Evolutionary conservation across 2,329 filamentous ascomycete genomes (phyloP).

Genomic region (Incumbomyces lentus): DNA sequence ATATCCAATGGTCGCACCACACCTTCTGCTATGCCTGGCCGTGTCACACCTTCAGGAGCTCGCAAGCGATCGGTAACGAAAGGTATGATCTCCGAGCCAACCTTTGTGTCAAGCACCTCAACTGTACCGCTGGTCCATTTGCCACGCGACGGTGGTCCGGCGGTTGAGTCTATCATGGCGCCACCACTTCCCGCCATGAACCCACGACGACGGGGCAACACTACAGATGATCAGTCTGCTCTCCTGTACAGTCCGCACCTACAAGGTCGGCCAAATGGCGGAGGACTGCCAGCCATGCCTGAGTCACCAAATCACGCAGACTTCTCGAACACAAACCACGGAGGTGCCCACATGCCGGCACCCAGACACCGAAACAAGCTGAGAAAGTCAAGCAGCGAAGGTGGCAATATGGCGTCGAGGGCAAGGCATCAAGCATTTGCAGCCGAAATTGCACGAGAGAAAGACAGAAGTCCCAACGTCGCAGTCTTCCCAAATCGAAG

Average conservation of each 20-base stretch:
- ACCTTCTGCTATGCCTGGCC: conserved; percentile 16
- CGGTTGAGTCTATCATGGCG: conserved; percentile 13
- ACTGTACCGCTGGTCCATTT: conserved; percentile 49
- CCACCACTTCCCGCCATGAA: conserved; percentile 52
- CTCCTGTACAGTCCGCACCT: conserved; percentile 8
- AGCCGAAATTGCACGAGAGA: conserved; percentile 18
- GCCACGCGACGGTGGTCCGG: conserved; percentile 3
- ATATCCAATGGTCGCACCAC: conserved; percentile 34
- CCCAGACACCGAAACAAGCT: conserved; percentile 30
- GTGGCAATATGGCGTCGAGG: conserved; percentile 36
- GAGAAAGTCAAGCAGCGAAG: conserved; percentile 42
- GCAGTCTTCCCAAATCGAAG: conserved; percentile 19
- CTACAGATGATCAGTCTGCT: conserved; percentile 28
- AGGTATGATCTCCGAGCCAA: conserved; percentile 52
- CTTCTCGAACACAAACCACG: conserved; percentile 3
- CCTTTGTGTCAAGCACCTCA: conserved; percentile 42
- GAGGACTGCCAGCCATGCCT: conserved; percentile 1
- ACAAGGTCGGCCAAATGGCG: neutral
- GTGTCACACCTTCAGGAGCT: conserved; percentile 15
- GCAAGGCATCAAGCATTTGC: conserved; percentile 33
- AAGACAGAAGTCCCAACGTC: conserved; percentile 14
- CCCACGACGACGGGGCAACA: conserved; percentile 45
- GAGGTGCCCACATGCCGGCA: conserved; percentile 6
- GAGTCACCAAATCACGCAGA: conserved; percentile 9
- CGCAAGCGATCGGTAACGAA: conserved; percentile 52